A percentile compares a stretch with the other conserved stretches of the same genome.
These are phyloP conservation scores for Zymoseptoria ardabiliae DNA, from an alignment of 2,329 filamentous ascomycete genomes.

Conservation along the genomic window DNA sequence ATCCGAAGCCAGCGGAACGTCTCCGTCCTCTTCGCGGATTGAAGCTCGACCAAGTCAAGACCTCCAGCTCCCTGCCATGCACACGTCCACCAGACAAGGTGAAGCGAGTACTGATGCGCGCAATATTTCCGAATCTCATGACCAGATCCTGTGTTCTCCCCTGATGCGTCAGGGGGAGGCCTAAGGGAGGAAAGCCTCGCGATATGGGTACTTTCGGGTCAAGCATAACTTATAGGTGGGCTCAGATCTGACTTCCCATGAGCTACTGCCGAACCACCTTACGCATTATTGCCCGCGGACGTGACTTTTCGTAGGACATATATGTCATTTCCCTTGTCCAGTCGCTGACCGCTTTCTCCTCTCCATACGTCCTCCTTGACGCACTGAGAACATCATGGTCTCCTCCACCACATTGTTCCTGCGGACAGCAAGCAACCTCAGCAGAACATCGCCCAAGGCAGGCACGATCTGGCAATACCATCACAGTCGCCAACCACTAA, in stretches of 20 bases:
- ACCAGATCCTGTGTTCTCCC: neutral
- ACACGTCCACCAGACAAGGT: neutral
- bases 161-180: neutral
- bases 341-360: neutral
- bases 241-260: neutral
- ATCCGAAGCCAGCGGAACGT: neutral
- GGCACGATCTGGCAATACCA: neutral
- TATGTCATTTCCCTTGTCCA: neutral
- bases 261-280: neutral
- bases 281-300: neutral
- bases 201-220: neutral
- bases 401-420: slow-evolving; percentile 15
- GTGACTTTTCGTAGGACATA: neutral
- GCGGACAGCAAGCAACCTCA: slow-evolving; percentile 17
- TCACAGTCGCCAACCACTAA: neutral
- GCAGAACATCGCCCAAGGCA: slow-evolving; percentile 15
- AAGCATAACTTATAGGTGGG: neutral
- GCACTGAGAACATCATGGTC: slow-evolving; percentile 4
- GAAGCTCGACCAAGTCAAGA: neutral
- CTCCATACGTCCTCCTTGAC: neutral
- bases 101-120: neutral
- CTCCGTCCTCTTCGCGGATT: neutral
- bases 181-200: neutral
- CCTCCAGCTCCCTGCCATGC: neutral
- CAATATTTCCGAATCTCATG: neutral